Conservation (phyloP, 306 rosid genomes). For the Urtica urens region DNA sequence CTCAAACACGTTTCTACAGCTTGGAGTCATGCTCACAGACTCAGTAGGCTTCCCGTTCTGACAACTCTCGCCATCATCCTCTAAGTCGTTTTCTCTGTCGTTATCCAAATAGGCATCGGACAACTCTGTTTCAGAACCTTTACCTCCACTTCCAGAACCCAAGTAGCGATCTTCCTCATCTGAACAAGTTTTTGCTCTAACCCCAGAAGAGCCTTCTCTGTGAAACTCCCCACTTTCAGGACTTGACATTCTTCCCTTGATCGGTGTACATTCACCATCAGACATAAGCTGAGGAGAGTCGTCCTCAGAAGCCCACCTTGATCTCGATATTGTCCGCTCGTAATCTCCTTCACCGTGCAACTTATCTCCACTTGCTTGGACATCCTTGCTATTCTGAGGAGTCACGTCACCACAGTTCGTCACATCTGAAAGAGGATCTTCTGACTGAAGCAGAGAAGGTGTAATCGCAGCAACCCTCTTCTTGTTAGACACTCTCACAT, state of each 20-base stretch:
- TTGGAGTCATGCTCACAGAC: conserved; percentile 50
- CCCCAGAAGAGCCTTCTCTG: conserved; percentile 27
- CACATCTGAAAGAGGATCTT: conserved; percentile 3
- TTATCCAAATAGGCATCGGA: conserved; percentile 1
- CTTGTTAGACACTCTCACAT: conserved; percentile 18
- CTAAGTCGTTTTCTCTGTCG: conserved; percentile 22
- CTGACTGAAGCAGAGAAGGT: conserved; percentile 6
- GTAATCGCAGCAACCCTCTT: conserved; percentile 13
- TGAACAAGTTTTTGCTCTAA: conserved; percentile 26
- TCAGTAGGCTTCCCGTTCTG: conserved; percentile 12
- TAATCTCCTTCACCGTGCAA: conserved; percentile 17
- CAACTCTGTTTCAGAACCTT: conserved; percentile 15
- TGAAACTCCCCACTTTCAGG: conserved; percentile 47
- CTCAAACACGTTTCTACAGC: conserved; percentile 66
- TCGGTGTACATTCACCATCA: conserved; percentile 19
- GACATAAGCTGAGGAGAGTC: conserved; percentile 26
- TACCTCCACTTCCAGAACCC: conserved; percentile 20
- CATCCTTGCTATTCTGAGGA: neutral
- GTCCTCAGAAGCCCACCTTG: conserved; percentile 64
- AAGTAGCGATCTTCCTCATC: conserved; percentile 21
- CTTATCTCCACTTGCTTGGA: conserved; percentile 6
- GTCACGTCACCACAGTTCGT: no score
- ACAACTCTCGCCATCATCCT: conserved; percentile 18
- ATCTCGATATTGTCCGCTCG: conserved; percentile 36
- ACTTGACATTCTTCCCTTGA: conserved; percentile 20